These are phyloP conservation scores for Flaveria sonorensis DNA, from an alignment of 129 eudicot species.

Conservation along the genomic window DNA sequence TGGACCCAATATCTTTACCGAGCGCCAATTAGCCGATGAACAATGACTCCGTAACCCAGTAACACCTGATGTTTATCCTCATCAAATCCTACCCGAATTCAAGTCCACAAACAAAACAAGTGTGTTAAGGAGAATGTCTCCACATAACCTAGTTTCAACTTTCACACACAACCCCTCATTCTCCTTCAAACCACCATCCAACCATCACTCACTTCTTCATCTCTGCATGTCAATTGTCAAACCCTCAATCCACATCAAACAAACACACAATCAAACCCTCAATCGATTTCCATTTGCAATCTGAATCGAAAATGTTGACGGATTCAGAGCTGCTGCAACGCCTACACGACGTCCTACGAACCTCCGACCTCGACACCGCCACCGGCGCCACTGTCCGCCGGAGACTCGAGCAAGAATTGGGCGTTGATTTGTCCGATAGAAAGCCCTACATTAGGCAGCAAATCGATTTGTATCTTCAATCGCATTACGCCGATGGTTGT, in stretches of 20 bases:
- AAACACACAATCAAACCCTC: not conserved
- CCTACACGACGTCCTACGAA: slow-evolving; percentile 49
- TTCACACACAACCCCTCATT: not conserved
- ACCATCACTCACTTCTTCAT: slow-evolving; percentile 8
- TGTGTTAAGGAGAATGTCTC: not conserved
- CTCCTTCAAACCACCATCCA: slow-evolving; percentile 11
- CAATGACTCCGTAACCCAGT: too few relatives aligned
- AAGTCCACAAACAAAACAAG: too few relatives aligned
- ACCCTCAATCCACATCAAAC: slow-evolving; percentile 12
- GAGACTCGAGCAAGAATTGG: slow-evolving; percentile 48
- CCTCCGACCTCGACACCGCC: slow-evolving; percentile 63
- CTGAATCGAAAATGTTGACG: slow-evolving; percentile 47
- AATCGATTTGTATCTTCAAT: slow-evolving; percentile 44
- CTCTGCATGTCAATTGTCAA: slow-evolving; percentile 6
- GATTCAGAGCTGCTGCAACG: slow-evolving; percentile 51
- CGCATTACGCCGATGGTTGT: slow-evolving; percentile 12
- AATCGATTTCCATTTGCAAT: not conserved
- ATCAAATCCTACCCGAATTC: too few relatives aligned
- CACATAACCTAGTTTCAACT: slow-evolving; percentile 21
- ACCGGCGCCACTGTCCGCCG: slow-evolving; percentile 63
- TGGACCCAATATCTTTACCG: too few relatives aligned
- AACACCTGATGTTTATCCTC: too few relatives aligned
- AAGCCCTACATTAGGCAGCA: slow-evolving; percentile 50
- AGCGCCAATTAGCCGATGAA: too few relatives aligned
- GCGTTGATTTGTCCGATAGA: slow-evolving; percentile 50